A percentile compares a stretch with the other conserved stretches of the same genome.
These are phyloP conservation scores for Spathaspora boniae DNA, from an alignment of 805 yeast species.

Conservation along the genomic window DNA sequence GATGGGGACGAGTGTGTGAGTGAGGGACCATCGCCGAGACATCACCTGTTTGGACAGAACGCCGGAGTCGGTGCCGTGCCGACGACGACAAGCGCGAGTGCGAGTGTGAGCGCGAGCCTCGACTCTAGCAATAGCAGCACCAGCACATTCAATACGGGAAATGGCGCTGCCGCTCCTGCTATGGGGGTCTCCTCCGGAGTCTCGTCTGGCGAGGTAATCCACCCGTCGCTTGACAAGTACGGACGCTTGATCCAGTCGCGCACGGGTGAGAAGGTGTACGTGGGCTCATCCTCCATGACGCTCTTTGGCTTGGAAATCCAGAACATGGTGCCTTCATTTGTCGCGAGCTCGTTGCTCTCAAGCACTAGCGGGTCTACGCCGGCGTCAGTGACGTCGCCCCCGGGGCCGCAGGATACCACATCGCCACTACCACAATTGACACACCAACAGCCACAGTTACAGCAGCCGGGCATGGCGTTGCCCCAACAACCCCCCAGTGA, in stretches of 20 bases:
- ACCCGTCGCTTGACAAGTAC: constrained; percentile 67
- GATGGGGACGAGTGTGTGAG: background rate
- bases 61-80: no score
- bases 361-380: constrained; percentile 8
- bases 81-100: no score
- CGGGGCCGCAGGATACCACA: constrained; percentile 9
- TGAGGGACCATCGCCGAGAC: no score
- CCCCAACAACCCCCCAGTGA: constrained; percentile 14
- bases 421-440: constrained; percentile 6
- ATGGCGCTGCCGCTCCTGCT: constrained; percentile 3
- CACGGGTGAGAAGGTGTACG: constrained; percentile 72
- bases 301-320: constrained; percentile 75
- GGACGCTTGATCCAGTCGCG: constrained; percentile 71
- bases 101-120: no score
- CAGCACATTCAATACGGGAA: constrained; percentile 9
- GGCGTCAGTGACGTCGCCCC: constrained; percentile 10
- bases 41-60: no score
- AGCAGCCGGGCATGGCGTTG: constrained; percentile 39
- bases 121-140: background rate
- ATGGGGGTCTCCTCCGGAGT: background rate
- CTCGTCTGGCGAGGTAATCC: constrained; percentile 47
- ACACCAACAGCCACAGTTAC: background rate
- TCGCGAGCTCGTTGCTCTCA: constrained; percentile 10
- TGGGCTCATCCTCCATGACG: constrained; percentile 83
- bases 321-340: constrained; percentile 47